phyloP scores from a whole-genome alignment of 2,329 filamentous ascomycete genomes.

The Calonectria crousiana region DNA sequence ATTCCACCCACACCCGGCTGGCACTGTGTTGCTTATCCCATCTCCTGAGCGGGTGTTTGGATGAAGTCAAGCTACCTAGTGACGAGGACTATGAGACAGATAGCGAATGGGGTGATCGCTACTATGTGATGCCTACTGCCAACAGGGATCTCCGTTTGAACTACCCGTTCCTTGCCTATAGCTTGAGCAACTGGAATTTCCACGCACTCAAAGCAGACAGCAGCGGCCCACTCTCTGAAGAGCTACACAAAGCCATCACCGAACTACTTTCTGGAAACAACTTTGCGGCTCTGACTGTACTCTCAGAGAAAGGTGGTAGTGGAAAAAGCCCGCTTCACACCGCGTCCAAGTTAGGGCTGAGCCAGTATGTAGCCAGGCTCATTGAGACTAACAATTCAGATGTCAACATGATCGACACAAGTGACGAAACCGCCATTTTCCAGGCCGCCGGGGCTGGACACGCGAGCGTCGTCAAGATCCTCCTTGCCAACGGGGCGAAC shows the following conservation, averaged over 20 bases:
- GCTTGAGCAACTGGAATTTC: not conserved
- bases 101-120: not conserved
- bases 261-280: not conserved
- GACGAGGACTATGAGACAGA: not conserved
- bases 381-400: not conserved
- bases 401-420: not conserved
- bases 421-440: constrained; percentile 7
- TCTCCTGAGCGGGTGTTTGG: constrained; percentile 6
- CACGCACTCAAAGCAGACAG: not conserved
- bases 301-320: not conserved
- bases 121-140: not conserved
- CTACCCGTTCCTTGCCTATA: not conserved
- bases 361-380: not conserved
- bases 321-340: not conserved
- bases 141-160: not conserved
- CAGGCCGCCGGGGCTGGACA: constrained; percentile 43
- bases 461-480: constrained; percentile 22
- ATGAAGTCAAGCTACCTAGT: constrained; percentile 1
- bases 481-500: constrained; percentile 43
- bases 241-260: not conserved
- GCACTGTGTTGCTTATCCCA: constrained; percentile 29
- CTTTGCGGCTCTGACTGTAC: not conserved
- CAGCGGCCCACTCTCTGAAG: not conserved
- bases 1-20: constrained; percentile 20
- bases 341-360: not conserved